A percentile compares a stretch with the other conserved stretches of the same genome.
Conservation (phyloP, 768 basidiomycete genomes). For the Boletus sp. region DNA sequence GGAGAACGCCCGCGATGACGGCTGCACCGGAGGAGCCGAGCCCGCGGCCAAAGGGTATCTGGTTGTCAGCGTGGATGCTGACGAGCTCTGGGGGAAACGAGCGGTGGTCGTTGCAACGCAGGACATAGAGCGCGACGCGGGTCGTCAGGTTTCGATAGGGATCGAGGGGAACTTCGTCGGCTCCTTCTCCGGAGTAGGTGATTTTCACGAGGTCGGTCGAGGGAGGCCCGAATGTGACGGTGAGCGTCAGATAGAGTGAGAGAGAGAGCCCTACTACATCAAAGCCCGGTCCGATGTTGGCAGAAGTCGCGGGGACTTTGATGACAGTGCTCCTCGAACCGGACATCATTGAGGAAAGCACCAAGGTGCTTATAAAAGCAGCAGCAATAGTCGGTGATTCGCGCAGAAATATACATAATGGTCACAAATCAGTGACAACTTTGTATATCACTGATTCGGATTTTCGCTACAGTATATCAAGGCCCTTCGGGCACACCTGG, state of each 20-base stretch:
- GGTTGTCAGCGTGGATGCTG: conserved; percentile 76
- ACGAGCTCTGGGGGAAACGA: conserved; percentile 73
- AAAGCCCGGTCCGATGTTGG: conserved; percentile 98
- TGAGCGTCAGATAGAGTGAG: conserved; percentile 78
- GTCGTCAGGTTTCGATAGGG: conserved; percentile 97
- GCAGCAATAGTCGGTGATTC: too few relatives aligned
- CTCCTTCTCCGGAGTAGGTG: conserved; percentile 85
- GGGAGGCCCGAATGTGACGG: conserved; percentile 46
- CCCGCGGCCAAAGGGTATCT: conserved; percentile 97
- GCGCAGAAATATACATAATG: too few relatives aligned
- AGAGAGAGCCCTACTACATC: conserved; percentile 99
- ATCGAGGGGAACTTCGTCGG: conserved; percentile 86
- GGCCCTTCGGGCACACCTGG: background rate
- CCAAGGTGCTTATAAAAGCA: background rate
- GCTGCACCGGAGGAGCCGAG: conserved; percentile 97
- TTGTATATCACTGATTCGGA: too few relatives aligned
- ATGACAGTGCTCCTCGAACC: conserved; percentile 50
- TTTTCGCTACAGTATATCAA: too few relatives aligned
- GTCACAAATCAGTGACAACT: too few relatives aligned
- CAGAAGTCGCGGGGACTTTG: conserved; percentile 93
- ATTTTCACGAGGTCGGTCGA: conserved; percentile 57
- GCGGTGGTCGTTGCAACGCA: conserved; percentile 80
- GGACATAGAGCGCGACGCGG: conserved; percentile 94
- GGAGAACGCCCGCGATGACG: conserved; percentile 94
- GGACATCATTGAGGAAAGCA: conserved; percentile 18